Conservation (phyloP, 441 rosid species). For the Arabidopsis hybrid region DNA sequence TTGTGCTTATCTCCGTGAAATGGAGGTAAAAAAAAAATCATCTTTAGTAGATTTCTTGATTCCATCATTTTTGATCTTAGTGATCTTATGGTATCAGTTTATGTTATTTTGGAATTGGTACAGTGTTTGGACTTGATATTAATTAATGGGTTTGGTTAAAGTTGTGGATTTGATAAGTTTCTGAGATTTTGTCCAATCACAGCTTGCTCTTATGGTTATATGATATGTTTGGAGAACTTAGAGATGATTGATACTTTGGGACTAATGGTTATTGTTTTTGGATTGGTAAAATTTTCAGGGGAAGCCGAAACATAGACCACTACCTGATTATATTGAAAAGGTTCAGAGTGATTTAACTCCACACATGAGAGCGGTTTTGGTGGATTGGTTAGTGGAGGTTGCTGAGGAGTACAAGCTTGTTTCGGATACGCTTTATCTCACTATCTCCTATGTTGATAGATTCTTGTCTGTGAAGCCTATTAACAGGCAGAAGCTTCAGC, state of each 20-base stretch:
- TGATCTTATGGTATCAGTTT: too few relatives aligned
- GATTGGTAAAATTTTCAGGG: conserved; percentile 44
- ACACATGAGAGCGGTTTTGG: conserved; percentile 71
- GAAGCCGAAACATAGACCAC: conserved; percentile 63
- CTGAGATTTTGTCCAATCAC: not conserved
- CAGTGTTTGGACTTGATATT: not conserved
- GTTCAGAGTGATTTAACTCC: conserved; percentile 68
- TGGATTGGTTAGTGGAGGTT: conserved; percentile 86
- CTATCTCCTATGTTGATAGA: conserved; percentile 62
- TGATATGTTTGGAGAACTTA: not conserved
- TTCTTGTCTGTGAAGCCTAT: conserved; percentile 58
- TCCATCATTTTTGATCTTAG: not conserved
- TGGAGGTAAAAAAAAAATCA: conserved; percentile 58
- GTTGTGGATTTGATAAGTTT: not conserved
- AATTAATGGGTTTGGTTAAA: not conserved
- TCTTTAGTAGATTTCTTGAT: conserved; percentile 11
- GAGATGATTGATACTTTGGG: not conserved
- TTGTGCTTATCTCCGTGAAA: conserved; percentile 57
- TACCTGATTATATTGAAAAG: conserved; percentile 68
- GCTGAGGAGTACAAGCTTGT: conserved; percentile 76
- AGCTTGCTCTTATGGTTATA: not conserved
- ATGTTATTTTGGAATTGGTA: not conserved
- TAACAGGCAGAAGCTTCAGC: conserved; percentile 68
- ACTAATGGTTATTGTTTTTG: not conserved
- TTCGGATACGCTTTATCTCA: conserved; percentile 65